Evolutionary conservation across 768 basidiomycete species (phyloP).

Genomic region (Strobilomyces echinocephalus): DNA sequence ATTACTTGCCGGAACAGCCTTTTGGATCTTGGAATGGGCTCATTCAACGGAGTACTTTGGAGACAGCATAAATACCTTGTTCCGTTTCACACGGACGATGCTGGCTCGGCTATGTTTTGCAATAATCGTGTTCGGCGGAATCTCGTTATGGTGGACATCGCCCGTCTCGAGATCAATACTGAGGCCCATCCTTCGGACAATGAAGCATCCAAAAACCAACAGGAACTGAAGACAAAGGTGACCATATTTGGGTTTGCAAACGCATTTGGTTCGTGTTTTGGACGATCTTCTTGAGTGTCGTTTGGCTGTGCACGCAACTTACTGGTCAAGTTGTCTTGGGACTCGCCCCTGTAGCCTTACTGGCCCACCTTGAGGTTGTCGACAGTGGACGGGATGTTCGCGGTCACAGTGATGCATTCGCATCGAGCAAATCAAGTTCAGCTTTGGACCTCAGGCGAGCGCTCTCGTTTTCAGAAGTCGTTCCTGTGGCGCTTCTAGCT

Average conservation of each 20-base stretch:
- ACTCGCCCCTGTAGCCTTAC: constrained; percentile 55
- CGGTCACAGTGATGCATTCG: constrained; percentile 48
- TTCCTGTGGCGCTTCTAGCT: constrained; percentile 71
- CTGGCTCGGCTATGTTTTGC: constrained; percentile 55
- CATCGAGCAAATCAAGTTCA: constrained; percentile 43
- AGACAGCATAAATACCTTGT: constrained; percentile 33
- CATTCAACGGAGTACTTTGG: constrained; percentile 52
- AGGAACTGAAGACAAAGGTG: constrained; percentile 40
- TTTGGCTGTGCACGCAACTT: constrained; percentile 59
- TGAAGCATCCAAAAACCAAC: constrained; percentile 5
- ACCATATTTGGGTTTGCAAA: constrained; percentile 83
- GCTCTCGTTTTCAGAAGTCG: constrained; percentile 61
- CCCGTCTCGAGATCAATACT: constrained; percentile 60
- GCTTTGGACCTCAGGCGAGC: constrained; percentile 33
- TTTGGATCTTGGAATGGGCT: constrained; percentile 82
- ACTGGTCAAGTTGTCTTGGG: constrained; percentile 78
- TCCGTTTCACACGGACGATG: constrained; percentile 55
- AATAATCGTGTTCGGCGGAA: constrained; percentile 49
- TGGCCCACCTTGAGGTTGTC: constrained; percentile 76
- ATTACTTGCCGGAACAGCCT: constrained; percentile 53
- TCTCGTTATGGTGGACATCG: constrained; percentile 62
- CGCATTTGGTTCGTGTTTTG: constrained; percentile 85
- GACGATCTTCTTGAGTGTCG: constrained; percentile 55
- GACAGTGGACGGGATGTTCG: constrained; percentile 77
- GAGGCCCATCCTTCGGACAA: constrained; percentile 11